Percentiles rank a stretch among this genome's conserved stretches.
Conservation (phyloP, 192 early-diverging fungal species). For the Podila verticillata region DNA sequence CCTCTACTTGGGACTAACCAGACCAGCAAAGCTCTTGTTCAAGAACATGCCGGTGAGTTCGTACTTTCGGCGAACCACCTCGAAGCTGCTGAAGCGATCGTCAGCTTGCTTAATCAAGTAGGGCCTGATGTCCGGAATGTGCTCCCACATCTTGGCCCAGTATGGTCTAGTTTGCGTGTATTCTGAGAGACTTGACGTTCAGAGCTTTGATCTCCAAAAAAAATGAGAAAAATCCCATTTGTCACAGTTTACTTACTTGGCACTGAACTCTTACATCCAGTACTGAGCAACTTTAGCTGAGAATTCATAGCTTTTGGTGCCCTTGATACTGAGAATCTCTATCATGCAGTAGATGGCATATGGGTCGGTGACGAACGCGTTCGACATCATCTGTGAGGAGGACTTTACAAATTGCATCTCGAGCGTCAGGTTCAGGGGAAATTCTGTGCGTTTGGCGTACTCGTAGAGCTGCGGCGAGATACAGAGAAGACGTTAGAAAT, state of each 20-base stretch:
- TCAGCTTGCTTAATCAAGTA: not conserved
- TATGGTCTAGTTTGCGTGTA: constrained; percentile 4
- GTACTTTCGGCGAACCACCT: constrained; percentile 8
- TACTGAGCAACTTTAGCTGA: too few species aligned
- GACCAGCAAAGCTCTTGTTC: constrained; percentile 3
- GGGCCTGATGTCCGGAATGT: constrained; percentile 4
- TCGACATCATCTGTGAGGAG: too few species aligned
- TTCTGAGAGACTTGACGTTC: not conserved
- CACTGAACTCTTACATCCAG: too few species aligned
- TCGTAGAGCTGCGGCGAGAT: too few species aligned
- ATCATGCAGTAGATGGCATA: too few species aligned
- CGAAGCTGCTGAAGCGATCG: constrained; percentile 2
- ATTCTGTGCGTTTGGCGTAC: too few species aligned
- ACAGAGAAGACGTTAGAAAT: not conserved
- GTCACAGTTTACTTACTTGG: too few species aligned
- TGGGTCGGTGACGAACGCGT: too few species aligned
- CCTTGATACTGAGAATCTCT: too few species aligned
- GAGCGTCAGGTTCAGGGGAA: too few species aligned
- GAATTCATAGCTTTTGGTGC: too few species aligned
- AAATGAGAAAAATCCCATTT: not conserved
- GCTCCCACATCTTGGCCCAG: constrained; percentile 14
- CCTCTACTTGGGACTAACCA: not conserved
- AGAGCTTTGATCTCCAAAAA: not conserved
- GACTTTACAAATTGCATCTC: too few species aligned
- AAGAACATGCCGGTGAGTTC: constrained; percentile 3